Conservation (phyloP, 179 eudicot species). For the Silene vulgaris region DNA sequence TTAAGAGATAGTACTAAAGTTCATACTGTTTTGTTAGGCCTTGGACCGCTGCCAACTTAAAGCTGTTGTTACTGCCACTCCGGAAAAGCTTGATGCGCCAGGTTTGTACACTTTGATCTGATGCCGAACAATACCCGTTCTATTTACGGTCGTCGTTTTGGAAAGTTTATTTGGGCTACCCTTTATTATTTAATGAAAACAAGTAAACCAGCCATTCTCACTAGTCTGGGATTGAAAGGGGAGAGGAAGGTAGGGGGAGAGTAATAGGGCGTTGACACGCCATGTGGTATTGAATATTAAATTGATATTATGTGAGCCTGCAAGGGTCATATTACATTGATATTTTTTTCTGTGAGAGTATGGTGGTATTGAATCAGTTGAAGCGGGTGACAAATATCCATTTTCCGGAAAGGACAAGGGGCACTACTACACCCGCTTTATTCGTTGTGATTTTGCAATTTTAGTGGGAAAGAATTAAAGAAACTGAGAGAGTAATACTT, state of each 20-base stretch:
- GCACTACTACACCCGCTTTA: no score
- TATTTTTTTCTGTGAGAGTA: not conserved
- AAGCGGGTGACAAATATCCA: not conserved
- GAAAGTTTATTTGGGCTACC: not conserved
- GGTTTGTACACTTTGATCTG: constrained; percentile 36
- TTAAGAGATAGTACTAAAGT: not conserved
- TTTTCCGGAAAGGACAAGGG: no score
- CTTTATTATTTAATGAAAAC: not conserved
- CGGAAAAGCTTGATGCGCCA: constrained; percentile 68
- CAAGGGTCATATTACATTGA: not conserved
- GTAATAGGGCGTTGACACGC: not conserved
- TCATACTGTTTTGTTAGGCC: constrained; percentile 36
- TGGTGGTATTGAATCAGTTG: not conserved
- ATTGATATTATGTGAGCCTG: not conserved
- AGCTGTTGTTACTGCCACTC: constrained; percentile 63
- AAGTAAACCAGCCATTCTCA: not conserved
- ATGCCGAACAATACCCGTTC: not conserved
- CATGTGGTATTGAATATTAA: not conserved
- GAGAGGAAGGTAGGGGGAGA: not conserved
- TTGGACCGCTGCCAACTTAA: constrained; percentile 81
- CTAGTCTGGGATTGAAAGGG: not conserved
- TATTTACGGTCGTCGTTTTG: not conserved
- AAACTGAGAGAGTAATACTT: not conserved
- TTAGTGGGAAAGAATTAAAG: not conserved
- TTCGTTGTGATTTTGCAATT: not conserved